Base-by-base conservation (phyloP, 1,139 yeast genomes). In the Williopsis jadinii region DNA sequence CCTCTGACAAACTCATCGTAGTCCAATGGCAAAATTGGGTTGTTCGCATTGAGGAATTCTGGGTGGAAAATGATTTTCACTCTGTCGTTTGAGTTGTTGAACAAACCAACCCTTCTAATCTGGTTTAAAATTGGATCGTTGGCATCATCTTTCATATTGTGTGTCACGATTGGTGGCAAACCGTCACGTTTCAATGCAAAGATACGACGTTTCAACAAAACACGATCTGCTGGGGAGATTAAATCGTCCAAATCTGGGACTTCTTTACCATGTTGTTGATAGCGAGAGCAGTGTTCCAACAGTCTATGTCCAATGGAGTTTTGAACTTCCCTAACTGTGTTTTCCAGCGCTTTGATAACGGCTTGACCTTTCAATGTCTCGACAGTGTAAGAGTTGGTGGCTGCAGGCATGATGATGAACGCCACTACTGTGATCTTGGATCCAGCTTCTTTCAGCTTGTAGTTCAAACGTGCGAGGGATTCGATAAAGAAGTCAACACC, bases 1-100 rank as follows among this genome's bases (percentile, higher is more conserved):
- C 98, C 98, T 56, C 98, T 79, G 32, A 92, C 98, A 64, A 92
- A 92, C 62, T 92, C 98, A 59, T 92, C 98, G 61, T 92, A 92
- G 63, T 92, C 98, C 48, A 92, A 70, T 12, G 96, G 84, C 58
- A 92, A 71, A 50, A 92, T 84, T 39, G 98, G 97, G 64, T 92
- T 92, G 63, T 88, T 90, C 39, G 96, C 86, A 66, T 87, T 92
- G 57, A 92, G 74, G 62, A 92, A 92, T 64, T 92, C 98, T 0
- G 98, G 98, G 62, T 92, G 98, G 82, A 92, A 92, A 50, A 92
- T 84, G 53, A 92, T 83, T 66, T 92, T 92, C 49, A 92, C 98
- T 40, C 97, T 72, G 65, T 92, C 98, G 45, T 80, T 81, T 9
- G 95, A 86, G 56, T 77, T 78, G 64, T 92, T 92, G 71, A 92